Percentiles rank a stretch among this genome's conserved stretches.
These are phyloP conservation scores for Emergomyces africanus DNA, from an alignment of 2,329 filamentous ascomycete genomes.

Conservation along the genomic window DNA sequence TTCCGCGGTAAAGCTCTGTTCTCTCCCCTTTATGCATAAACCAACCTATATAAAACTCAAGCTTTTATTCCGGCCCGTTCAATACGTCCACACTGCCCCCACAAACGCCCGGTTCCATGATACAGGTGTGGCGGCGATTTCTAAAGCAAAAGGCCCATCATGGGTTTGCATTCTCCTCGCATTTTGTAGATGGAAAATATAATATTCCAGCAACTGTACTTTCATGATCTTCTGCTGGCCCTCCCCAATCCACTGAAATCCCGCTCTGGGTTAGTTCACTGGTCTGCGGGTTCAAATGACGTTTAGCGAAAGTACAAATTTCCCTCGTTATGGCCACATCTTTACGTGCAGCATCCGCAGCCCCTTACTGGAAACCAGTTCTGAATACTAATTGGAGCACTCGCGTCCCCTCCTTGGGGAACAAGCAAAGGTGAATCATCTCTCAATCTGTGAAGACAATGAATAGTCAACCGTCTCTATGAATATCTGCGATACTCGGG, in stretches of 20 bases:
- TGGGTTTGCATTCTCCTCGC: not conserved
- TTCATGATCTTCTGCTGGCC: not conserved
- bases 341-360: not conserved
- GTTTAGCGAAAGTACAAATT: not conserved
- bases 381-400: not conserved
- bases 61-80: not conserved
- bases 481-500: not conserved
- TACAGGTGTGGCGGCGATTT: not conserved
- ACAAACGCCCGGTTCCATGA: not conserved
- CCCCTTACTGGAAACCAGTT: not conserved
- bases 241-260: not conserved
- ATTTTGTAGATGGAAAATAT: not conserved
- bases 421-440: not conserved
- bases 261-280: not conserved
- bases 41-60: not conserved
- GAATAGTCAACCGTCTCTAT: not conserved
- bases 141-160: not conserved
- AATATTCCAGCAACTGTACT: not conserved
- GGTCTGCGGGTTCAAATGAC: not conserved
- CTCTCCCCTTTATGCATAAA: not conserved
- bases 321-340: not conserved
- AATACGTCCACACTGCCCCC: not conserved
- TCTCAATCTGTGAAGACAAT: not conserved
- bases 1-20: not conserved
- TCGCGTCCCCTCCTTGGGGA: not conserved